Percentiles rank a stretch among this genome's conserved stretches.
Conservation (phyloP, 2,329 filamentous ascomycete species). For the Sporothrix luriei region DNA sequence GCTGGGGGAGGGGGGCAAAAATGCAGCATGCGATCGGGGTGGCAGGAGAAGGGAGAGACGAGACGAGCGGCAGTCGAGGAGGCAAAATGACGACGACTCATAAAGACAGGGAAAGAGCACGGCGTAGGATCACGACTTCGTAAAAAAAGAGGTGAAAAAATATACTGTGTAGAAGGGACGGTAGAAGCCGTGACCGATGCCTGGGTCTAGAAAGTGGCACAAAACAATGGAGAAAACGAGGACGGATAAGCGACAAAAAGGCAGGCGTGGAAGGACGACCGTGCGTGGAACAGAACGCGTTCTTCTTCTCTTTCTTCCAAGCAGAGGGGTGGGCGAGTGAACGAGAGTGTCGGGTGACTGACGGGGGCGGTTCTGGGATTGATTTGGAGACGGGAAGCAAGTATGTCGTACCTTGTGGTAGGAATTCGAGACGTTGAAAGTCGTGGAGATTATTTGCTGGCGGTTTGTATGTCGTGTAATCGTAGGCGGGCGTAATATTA, state of each 20-base stretch:
- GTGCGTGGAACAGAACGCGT: constrained; percentile 3
- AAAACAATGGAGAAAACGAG: constrained; percentile 14
- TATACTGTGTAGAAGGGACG: constrained; percentile 1
- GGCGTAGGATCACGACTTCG: background rate
- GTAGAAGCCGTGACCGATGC: background rate
- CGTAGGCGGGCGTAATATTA: constrained; percentile 9
- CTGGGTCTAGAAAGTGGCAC: constrained; percentile 10
- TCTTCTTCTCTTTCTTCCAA: constrained; percentile 9
- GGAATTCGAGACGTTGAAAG: constrained; percentile 11
- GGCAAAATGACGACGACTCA: background rate
- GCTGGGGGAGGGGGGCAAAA: background rate
- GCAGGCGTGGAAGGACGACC: background rate
- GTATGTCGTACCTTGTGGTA: background rate
- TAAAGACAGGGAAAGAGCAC: background rate
- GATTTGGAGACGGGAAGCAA: background rate
- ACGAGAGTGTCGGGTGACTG: constrained; percentile 14
- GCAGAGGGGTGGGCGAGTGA: background rate
- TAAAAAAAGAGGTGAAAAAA: constrained; percentile 16
- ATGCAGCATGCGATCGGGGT: constrained; percentile 22
- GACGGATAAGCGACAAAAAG: constrained; percentile 5
- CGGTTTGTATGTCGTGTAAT: constrained; percentile 3
- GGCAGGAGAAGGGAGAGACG: constrained; percentile 22
- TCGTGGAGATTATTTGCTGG: background rate
- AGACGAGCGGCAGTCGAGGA: background rate
- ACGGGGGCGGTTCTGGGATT: background rate